Evolutionary conservation across 768 basidiomycete genomes (phyloP).

Genomic region (Punctularia strigosozonata): DNA sequence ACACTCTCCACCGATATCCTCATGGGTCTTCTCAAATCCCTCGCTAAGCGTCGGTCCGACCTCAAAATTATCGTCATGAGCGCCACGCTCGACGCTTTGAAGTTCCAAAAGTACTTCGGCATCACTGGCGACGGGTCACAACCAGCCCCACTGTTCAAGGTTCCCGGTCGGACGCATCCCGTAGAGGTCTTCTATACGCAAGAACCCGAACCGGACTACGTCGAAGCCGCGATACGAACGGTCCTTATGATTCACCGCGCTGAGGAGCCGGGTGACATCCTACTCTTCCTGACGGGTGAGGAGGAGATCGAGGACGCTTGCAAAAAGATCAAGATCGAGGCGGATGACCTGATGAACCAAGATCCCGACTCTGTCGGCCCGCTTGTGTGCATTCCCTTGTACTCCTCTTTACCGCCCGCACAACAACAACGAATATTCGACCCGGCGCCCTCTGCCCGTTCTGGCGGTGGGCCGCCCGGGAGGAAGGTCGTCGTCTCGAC

Average conservation of each 20-base stretch:
- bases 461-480: constrained; percentile 64
- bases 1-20: constrained; percentile 97
- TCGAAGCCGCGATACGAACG: constrained; percentile 92
- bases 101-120: constrained; percentile 93
- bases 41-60: constrained; percentile 72
- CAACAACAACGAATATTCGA: constrained; percentile 98
- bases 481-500: constrained; percentile 93
- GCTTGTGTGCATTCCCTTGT: constrained; percentile 81
- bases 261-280: constrained; percentile 85
- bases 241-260: constrained; percentile 96
- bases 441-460: constrained; percentile 55
- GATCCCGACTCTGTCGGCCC: constrained; percentile 75
- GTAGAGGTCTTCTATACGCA: constrained; percentile 94
- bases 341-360: constrained; percentile 67
- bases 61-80: constrained; percentile 98
- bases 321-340: constrained; percentile 84
- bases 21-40: constrained; percentile 87
- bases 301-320: constrained; percentile 98
- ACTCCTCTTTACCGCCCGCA: constrained; percentile 87
- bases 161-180: constrained; percentile 88
- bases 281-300: constrained; percentile 95
- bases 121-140: constrained; percentile 21
- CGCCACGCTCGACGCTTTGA: constrained; percentile 91
- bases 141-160: constrained; percentile 74
- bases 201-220: constrained; percentile 89